phyloP scores from a whole-genome alignment of 2,329 filamentous ascomycete species.

The Colletotrichum cordylinicola region DNA sequence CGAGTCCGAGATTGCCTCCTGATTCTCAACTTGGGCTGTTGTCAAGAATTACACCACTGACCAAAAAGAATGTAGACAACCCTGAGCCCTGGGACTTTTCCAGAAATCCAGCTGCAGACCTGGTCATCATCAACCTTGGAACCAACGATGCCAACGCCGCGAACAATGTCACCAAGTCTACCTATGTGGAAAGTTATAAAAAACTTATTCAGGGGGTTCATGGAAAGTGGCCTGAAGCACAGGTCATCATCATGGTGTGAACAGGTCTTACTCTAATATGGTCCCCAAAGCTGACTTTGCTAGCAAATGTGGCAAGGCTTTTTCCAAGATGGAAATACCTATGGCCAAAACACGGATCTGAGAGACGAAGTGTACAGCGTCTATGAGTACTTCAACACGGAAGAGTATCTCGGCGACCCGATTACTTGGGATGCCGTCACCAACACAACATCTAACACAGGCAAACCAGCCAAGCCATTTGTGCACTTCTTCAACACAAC shows the following conservation, averaged over 20 bases:
- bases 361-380: slow-evolving; percentile 55
- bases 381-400: slow-evolving; percentile 57
- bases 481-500: slow-evolving; percentile 68
- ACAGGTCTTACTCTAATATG: neutral
- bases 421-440: slow-evolving; percentile 44
- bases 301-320: slow-evolving; percentile 63
- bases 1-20: neutral
- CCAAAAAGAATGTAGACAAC: slow-evolving; percentile 32
- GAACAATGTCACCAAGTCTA: slow-evolving; percentile 43
- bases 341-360: slow-evolving; percentile 51
- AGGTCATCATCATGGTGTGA: slow-evolving; percentile 49
- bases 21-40: neutral
- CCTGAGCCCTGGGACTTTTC: slow-evolving; percentile 51
- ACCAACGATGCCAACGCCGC: slow-evolving; percentile 50
- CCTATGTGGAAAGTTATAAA: slow-evolving; percentile 46
- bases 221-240: slow-evolving; percentile 49
- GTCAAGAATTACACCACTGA: neutral
- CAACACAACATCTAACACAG: slow-evolving; percentile 37
- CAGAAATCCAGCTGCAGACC: slow-evolving; percentile 44
- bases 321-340: slow-evolving; percentile 54
- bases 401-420: slow-evolving; percentile 43
- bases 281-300: neutral
- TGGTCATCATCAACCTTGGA: slow-evolving; percentile 52
- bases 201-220: slow-evolving; percentile 52
- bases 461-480: slow-evolving; percentile 45